Base-by-base conservation (phyloP, 495 filamentous ascomycete species). In the Lepidopterella palustris region DNA sequence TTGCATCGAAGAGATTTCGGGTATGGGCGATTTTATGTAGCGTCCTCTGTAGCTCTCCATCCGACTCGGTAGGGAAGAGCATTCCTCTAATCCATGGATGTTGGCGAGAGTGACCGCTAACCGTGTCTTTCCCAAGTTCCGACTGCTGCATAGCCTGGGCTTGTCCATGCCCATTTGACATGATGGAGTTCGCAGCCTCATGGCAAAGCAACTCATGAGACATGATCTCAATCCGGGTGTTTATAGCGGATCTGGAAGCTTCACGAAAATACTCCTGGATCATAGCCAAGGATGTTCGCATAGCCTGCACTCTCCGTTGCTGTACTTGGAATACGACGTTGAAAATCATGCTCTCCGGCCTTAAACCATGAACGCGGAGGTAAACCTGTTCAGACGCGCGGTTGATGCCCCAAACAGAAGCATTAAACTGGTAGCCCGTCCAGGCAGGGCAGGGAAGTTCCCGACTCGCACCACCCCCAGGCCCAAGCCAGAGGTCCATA, bases 51-150 rank as follows among this genome's bases (percentile, higher is more conserved):
- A 70, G 50, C 4, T 66, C 60, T 39, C 73, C 71, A 66, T 80
- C 73, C 11, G 45, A 56, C 45, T 71, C 64, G 5, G 69, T 72
- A 0, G 79, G 79, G 60, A 80, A 79, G 18, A 82, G 59, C 76
- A 82, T 82, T 23, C 72, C 73, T 57, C 73, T 70, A 50, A 78
- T 57, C 76, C 79, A 81, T 20, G 40, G n/a, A n/a, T n/a, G 24
- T 60, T 60, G 2, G 29, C 28, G 3, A 15, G 35, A 18, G 13
- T 11, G 35, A 42, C 18, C 18, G 35, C 13, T 42, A 18, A 10
- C 13, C 35, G 13, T 42, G 35, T 11, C 3, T 42, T 42, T 42
- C 35, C 35, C 13, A 42, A 42, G 3, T 10, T 15, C 13, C 3
- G 35, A 18, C 18, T 13, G 35, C 35, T 42, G 35, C 13, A 10